Base-by-base conservation (phyloP, 768 basidiomycete genomes). In the Artomyces pyxidatus region DNA sequence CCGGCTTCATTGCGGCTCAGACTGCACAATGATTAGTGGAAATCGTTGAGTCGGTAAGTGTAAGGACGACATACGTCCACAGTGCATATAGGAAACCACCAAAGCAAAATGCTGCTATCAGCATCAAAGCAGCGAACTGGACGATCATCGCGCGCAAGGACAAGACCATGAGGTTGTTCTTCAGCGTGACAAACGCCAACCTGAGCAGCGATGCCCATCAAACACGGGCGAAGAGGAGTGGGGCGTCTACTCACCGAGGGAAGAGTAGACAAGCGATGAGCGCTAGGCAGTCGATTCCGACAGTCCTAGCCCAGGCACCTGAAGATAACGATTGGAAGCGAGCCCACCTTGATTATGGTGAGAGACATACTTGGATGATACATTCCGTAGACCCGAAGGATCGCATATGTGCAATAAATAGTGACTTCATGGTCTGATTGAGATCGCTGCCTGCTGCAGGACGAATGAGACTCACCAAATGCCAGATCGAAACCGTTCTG, bases 401-500 rank as follows among this genome's bases (percentile, higher is more conserved):
- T 65, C 6, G 80, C 78, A 65, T 96, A 96, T 4, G 86, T 69
- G 11, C 74, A 74, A 63, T 81, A 96, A 16, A 87, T 77, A 11
- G 88, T 83, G 39, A 96, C 88, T 88, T n/a, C 29, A 37, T 47
- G 17, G 22, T 16, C 42, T 22, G 8, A 51, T 45, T 28, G 17
- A 52, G 27, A 38, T 21, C 37, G 12, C 16, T 3, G n/a, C n/a
- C 7, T 42, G 37, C 8, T 37, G 37, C 11, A 48, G 48, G 42
- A 11, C 46, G 39, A 26, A 38, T 21, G 23, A 28, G 39, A 62
- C 73, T 16, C 50, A 88, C 87, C 83, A 67, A 96, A 93, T 41
- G 89, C 88, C 46, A 95, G 57, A 64, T 97, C 94, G 62, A 97
- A 97, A 1, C 92, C 92, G 55, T 96, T 95, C 87, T 86, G 58